These are phyloP conservation scores for Cryptococcus maquisensis DNA, from an alignment of 1,284 basidiomycete species.

Conservation along the genomic window DNA sequence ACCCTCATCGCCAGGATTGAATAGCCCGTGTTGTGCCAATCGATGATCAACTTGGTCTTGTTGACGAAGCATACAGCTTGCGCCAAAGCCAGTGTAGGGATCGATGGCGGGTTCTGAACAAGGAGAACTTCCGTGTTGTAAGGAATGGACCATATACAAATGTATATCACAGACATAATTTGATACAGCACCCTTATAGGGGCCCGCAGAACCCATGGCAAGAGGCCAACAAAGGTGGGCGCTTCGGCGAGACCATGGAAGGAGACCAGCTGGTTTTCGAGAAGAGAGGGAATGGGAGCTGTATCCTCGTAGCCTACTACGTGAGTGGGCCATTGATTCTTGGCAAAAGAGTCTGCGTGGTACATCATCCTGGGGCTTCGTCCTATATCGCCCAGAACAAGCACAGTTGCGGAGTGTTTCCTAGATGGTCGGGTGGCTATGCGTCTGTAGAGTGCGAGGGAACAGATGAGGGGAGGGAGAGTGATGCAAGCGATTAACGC, in stretches of 20 bases:
- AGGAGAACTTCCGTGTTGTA: slow-evolving; percentile 77
- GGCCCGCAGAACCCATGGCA: slow-evolving; percentile 66
- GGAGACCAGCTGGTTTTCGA: slow-evolving; percentile 60
- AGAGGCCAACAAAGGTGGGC: slow-evolving; percentile 58
- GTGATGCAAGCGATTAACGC: slow-evolving; percentile 10
- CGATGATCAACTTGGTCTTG: slow-evolving; percentile 83
- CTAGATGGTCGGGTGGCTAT: slow-evolving; percentile 17
- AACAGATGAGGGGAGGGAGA: slow-evolving; percentile 10
- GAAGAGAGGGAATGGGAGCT: slow-evolving; percentile 64
- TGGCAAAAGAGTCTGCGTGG: slow-evolving; percentile 86
- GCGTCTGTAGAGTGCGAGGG: slow-evolving; percentile 7
- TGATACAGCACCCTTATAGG: slow-evolving; percentile 78
- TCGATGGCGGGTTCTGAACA: slow-evolving; percentile 96
- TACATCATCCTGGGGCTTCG: slow-evolving; percentile 98
- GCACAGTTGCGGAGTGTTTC: slow-evolving; percentile 63
- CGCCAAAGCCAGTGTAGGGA: slow-evolving; percentile 85
- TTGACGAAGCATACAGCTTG: slow-evolving; percentile 66
- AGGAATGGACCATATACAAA: slow-evolving; percentile 57
- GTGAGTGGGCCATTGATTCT: slow-evolving; percentile 71
- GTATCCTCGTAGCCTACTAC: slow-evolving; percentile 83
- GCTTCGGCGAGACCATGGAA: slow-evolving; percentile 65
- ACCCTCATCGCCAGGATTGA: slow-evolving; percentile 83
- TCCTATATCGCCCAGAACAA: slow-evolving; percentile 94
- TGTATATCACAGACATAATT: slow-evolving; percentile 59
- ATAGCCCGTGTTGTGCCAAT: slow-evolving; percentile 98